Base-by-base conservation (phyloP, 768 basidiomycete genomes). In the Lactarius deliciosus region DNA sequence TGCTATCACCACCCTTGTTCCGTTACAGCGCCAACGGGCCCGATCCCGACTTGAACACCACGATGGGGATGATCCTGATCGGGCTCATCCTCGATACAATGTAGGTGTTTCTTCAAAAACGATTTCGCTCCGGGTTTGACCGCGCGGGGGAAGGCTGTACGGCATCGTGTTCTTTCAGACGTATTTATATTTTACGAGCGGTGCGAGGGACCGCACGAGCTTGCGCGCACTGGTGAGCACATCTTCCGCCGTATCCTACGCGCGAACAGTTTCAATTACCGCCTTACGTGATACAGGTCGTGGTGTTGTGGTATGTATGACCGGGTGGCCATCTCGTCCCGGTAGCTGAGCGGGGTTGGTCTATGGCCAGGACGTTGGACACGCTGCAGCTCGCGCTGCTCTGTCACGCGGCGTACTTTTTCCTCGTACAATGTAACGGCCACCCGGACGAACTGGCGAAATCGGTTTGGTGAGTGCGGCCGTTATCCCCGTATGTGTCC, bases 381-480 rank as follows among this genome's bases (percentile, higher is more conserved):
- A 61, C 64, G 41, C 20, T 65, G 1, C 64, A 65, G 54, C 64
- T 65, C 38, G 40, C 30, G 8, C 22, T 65, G 18, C 28, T 61
- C 11, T 43, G 58, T 34, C 60, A 65, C 20, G 54, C 60, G 50
- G 25, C 25, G 25, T 65, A 56, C 45, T 20, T 57, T 60, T 65
- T 65, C 54, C 41, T 65, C 30, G 54, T 61, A 13, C 25, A 32
- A 25, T 54, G 45, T 36, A 45, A 43, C 25, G 60, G 40, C 11
- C 22, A 32, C 15, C 54, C 58, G 25, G 60, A 43, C 9, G 32
- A 36, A 3, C n/a, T 61, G 18, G 60, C 25, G 30, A 5, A 20
- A 6, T 61, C 54, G 16, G 25, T 60, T 41, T 65, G 64, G 64
- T 65, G 32, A 25, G 56, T 32, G 5, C n/a, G 16, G n/a, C 16